Evolutionary conservation across 2,329 filamentous ascomycete species (phyloP).

Genomic region (Hansfordia pulvinata): DNA sequence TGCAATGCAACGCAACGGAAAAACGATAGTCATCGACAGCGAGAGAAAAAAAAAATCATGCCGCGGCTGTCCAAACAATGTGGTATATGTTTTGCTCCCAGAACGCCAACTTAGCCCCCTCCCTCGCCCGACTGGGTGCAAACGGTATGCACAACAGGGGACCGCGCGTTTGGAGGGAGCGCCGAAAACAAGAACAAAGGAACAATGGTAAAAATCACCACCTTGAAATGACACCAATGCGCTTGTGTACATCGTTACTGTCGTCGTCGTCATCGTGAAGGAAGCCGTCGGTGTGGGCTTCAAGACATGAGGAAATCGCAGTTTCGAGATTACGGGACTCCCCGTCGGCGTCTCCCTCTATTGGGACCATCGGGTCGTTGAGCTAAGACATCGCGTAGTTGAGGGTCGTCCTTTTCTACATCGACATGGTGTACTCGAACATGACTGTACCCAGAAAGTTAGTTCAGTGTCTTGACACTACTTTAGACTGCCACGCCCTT

Average conservation of each 20-base stretch:
- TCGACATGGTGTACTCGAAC: conserved; percentile 86
- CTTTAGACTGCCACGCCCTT: too few species aligned
- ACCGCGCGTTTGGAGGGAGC: too few species aligned
- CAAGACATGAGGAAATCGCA: too few species aligned
- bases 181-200: too few species aligned
- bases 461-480: too few species aligned
- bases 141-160: too few species aligned
- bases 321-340: conserved; percentile 26
- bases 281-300: too few species aligned
- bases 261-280: conserved; percentile 4
- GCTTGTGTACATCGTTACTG: conserved; percentile 11
- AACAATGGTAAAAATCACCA: too few species aligned
- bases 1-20: conserved; percentile 3
- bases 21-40: conserved; percentile 2
- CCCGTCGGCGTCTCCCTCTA: conserved; percentile 63
- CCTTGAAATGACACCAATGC: too few species aligned
- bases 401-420: conserved; percentile 75
- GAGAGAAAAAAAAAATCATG: conserved; percentile 5
- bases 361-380: conserved; percentile 76
- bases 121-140: too few species aligned
- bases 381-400: conserved; percentile 68
- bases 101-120: conserved; percentile 6
- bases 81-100: conserved; percentile 5
- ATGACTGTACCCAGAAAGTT: conserved; percentile 42
- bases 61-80: neutral